Conservation (phyloP, 192 early-diverging fungal genomes). For the Mortierella hygrophila region DNA sequence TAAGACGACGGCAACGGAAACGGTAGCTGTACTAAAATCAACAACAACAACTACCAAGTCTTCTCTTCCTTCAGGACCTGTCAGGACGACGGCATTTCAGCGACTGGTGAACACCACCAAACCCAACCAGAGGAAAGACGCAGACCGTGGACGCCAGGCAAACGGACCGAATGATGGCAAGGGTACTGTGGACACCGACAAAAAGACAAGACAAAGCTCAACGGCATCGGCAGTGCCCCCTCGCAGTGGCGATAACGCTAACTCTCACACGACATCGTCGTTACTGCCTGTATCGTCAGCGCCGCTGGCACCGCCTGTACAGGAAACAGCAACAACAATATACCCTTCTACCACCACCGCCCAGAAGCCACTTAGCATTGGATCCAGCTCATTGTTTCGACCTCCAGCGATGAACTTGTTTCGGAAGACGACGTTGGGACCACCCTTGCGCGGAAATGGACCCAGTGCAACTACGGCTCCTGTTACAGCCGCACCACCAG, state of each 20-base stretch:
- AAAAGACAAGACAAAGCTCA: not conserved
- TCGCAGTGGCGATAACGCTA: too few relatives aligned
- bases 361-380: not conserved
- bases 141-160: not conserved
- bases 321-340: not conserved
- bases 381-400: conserved; percentile 3
- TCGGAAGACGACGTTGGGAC: conserved; percentile 17
- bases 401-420: not conserved
- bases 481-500: not conserved
- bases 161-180: not conserved
- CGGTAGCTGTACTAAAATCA: not conserved
- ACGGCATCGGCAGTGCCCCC: not conserved
- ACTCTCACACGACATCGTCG: not conserved
- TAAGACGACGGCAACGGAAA: not conserved
- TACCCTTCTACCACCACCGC: not conserved
- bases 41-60: not conserved
- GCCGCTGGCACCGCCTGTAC: not conserved
- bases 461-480: not conserved
- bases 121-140: not conserved
- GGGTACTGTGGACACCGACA: not conserved
- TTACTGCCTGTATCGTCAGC: not conserved
- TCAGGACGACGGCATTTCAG: not conserved
- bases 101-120: conserved; percentile 12
- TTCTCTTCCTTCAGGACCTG: not conserved
- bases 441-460: conserved; percentile 20